These are phyloP conservation scores for Limnanthes douglasii DNA, from an alignment of 345 rosid species.

Conservation along the genomic window DNA sequence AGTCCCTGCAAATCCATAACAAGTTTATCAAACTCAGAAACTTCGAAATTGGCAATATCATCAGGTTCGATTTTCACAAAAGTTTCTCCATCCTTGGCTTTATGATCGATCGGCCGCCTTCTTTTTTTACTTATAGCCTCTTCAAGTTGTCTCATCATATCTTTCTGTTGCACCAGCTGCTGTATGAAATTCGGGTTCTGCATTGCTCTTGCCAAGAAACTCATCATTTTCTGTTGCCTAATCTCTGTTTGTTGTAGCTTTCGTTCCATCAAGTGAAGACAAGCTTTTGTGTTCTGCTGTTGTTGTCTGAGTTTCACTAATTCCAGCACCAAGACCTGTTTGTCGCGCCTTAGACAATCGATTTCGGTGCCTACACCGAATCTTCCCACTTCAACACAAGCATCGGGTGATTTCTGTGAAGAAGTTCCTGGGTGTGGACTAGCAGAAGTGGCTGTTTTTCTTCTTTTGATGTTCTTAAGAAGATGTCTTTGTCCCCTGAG, in stretches of 20 bases:
- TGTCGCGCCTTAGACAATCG: constrained; percentile 30
- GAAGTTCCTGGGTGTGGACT: constrained; percentile 15
- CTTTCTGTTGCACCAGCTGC: constrained; percentile 22
- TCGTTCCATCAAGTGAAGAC: constrained; percentile 37
- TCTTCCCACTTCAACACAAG: constrained; percentile 32
- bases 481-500: constrained; percentile 48
- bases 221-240: constrained; percentile 43
- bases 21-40: constrained; percentile 16
- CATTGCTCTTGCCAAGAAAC: constrained; percentile 47
- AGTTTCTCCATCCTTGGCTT: constrained; percentile 3
- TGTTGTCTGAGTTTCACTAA: constrained; percentile 37
- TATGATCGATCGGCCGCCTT: constrained; percentile 20
- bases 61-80: constrained; percentile 31
- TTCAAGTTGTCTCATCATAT: constrained; percentile 21
- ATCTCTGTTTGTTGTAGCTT: constrained; percentile 26
- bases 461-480: constrained; percentile 40
- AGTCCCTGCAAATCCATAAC: constrained; percentile 19
- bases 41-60: constrained; percentile 20
- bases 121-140: constrained; percentile 20
- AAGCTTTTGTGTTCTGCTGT: constrained; percentile 27
- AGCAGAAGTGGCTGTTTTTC: constrained; percentile 15
- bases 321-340: constrained; percentile 30
- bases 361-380: constrained; percentile 34
- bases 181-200: constrained; percentile 30
- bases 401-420: constrained; percentile 20